These are phyloP conservation scores for Elaeis guineensis DNA, from an alignment of 176 grass and related monocot species.

Conservation along the genomic window DNA sequence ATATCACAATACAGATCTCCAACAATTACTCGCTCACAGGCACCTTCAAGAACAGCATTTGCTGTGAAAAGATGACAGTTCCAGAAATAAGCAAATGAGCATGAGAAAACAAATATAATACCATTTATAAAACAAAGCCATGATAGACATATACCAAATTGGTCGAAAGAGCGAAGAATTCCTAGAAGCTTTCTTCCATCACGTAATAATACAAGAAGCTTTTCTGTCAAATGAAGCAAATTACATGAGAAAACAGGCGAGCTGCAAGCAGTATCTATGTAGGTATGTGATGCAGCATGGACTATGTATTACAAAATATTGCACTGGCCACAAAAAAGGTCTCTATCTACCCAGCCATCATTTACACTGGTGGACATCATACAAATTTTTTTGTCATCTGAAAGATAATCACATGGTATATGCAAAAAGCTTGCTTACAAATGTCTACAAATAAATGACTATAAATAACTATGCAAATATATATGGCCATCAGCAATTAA, in stretches of 20 bases:
- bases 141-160: constrained; percentile 55
- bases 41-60: constrained; percentile 94
- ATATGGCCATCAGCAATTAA: too few species aligned
- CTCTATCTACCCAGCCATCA: too few species aligned
- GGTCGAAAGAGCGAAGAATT: constrained; percentile 94
- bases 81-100: neutral
- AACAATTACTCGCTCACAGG: constrained; percentile 94
- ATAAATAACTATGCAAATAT: too few species aligned
- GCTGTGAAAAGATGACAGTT: constrained; percentile 36
- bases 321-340: too few species aligned
- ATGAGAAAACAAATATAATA: constrained; percentile 7
- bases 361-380: too few species aligned
- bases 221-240: constrained; percentile 44
- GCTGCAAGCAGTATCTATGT: neutral
- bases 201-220: constrained; percentile 88
- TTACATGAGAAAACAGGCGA: neutral
- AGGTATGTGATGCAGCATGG: too few species aligned
- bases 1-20: constrained; percentile 89
- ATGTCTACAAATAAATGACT: too few species aligned
- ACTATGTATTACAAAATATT: too few species aligned
- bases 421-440: too few species aligned
- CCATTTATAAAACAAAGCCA: neutral
- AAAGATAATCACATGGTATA: too few species aligned
- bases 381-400: too few species aligned
- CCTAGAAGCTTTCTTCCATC: constrained; percentile 92